Evolutionary conservation across 768 basidiomycete genomes (phyloP).

Genomic region (Lentinula raphanica): DNA sequence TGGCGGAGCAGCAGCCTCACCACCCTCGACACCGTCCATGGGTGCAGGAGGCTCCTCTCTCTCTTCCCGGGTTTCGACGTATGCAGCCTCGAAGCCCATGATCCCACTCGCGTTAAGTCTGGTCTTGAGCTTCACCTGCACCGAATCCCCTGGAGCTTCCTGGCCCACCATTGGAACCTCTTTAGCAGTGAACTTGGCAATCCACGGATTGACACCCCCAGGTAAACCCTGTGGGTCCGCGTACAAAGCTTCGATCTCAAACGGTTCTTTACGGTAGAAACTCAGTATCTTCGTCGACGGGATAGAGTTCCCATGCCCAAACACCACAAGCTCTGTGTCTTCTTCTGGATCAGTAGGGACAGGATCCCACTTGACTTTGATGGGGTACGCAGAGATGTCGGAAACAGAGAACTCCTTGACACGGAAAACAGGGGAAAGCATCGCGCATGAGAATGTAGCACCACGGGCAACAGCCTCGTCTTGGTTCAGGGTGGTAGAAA

Average conservation of each 20-base stretch:
- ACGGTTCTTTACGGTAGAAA: slow-evolving; percentile 85
- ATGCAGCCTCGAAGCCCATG: slow-evolving; percentile 80
- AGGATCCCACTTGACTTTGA: slow-evolving; percentile 86
- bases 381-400: slow-evolving; percentile 83
- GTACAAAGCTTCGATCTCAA: slow-evolving; percentile 85
- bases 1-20: slow-evolving; percentile 41
- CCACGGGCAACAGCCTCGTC: slow-evolving; percentile 97
- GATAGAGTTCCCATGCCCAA: slow-evolving; percentile 77
- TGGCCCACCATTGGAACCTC: slow-evolving; percentile 44
- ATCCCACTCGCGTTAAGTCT: slow-evolving; percentile 83
- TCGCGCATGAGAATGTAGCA: slow-evolving; percentile 94
- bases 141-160: slow-evolving; percentile 63
- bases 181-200: slow-evolving; percentile 80
- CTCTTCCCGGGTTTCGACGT: slow-evolving; percentile 80
- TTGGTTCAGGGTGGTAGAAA: slow-evolving; percentile 92
- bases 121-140: slow-evolving; percentile 87
- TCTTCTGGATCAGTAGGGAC: slow-evolving; percentile 74
- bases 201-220: slow-evolving; percentile 77
- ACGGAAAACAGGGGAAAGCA: slow-evolving; percentile 96
- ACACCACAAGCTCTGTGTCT: slow-evolving; percentile 88
- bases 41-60: slow-evolving; percentile 55
- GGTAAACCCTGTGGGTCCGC: slow-evolving; percentile 69
- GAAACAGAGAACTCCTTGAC: slow-evolving; percentile 90
- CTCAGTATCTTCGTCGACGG: slow-evolving; percentile 95
- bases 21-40: slow-evolving; percentile 26